Base-by-base conservation (phyloP, 345 rosid species). In the Populus deltoides region DNA sequence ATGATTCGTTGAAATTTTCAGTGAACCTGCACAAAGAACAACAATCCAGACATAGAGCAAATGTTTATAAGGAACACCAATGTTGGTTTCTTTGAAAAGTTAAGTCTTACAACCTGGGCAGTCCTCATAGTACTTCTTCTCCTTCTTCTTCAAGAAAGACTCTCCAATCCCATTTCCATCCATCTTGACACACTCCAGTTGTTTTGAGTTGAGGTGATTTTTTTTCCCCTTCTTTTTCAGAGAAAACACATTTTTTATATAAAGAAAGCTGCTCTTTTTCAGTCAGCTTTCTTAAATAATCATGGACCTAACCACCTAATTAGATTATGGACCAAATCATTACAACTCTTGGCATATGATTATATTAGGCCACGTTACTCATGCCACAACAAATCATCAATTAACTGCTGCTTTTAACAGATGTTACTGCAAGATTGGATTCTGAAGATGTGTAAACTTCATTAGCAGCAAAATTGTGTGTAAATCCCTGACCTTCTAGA, bases 71-170 rank as follows among this genome's bases (percentile, higher is more conserved):
- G 87, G 87, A 53, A 79, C 24, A 17, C 76, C 81, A 38, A 70
- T 38, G 27, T 81, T 81, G 51, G 79, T 27, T 27, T 35, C 57
- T 55, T 84, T 84, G 38, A 67, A 71, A 22, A 33, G 73, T 6
- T 76, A 84, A 43, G 78, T 72, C 59, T 65, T 45, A 65, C 86
- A 84, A 62, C 84, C 86, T 16, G 84, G 82, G 43, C 86, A 84
- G 27, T 84, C 62, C 66, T 81, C 78, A 49, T 62, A 59, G 45
- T 41, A 41, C 36, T 33, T 33, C 33, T 8, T 38, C 27, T 27
- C 1, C 59, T 76, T 77, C 18, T 75, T 67, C 70, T 43, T 51
- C 78, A 67, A 57, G 68, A 77, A 57, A 10, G 59, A 31, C 47
- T 71, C 74, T 49, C 62, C 27, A 25, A 1, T 4, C 41, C 35